These are phyloP conservation scores for Albifimbria verrucaria DNA, from an alignment of 2,329 filamentous ascomycete species.

Conservation along the genomic window DNA sequence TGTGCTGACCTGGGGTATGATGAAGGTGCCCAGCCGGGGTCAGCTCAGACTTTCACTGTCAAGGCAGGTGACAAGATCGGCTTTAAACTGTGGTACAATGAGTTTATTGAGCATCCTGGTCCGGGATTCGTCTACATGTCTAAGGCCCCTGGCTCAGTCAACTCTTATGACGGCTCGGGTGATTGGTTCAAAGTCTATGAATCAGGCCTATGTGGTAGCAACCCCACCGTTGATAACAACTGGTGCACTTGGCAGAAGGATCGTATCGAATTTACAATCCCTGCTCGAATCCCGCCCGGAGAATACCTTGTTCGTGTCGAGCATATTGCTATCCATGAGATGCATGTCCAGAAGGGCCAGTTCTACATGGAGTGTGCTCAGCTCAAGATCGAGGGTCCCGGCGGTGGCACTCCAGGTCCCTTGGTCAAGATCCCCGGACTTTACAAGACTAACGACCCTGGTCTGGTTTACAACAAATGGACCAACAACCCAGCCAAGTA, in stretches of 20 bases:
- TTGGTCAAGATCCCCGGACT: slow-evolving; percentile 36
- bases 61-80: slow-evolving; percentile 11
- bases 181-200: slow-evolving; percentile 29
- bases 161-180: slow-evolving; percentile 19
- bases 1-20: slow-evolving; percentile 2
- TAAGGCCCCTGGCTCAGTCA: slow-evolving; percentile 12
- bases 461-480: neutral
- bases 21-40: neutral
- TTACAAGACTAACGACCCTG: slow-evolving; percentile 7
- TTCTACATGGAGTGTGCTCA: slow-evolving; percentile 42
- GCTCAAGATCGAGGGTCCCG: slow-evolving; percentile 35
- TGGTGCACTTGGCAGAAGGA: slow-evolving; percentile 16
- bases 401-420: slow-evolving; percentile 23
- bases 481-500: neutral
- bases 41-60: slow-evolving; percentile 9
- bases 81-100: slow-evolving; percentile 11
- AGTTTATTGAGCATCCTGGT: slow-evolving; percentile 14
- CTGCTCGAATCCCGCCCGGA: neutral
- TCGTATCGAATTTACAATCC: slow-evolving; percentile 26
- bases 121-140: slow-evolving; percentile 14
- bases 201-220: slow-evolving; percentile 18
- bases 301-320: neutral
- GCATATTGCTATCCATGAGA: slow-evolving; percentile 43
- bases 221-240: slow-evolving; percentile 4
- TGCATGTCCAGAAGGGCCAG: slow-evolving; percentile 18